phyloP scores from a whole-genome alignment of 2,329 filamentous ascomycete species.

The Xylaria hypoxylon region DNA sequence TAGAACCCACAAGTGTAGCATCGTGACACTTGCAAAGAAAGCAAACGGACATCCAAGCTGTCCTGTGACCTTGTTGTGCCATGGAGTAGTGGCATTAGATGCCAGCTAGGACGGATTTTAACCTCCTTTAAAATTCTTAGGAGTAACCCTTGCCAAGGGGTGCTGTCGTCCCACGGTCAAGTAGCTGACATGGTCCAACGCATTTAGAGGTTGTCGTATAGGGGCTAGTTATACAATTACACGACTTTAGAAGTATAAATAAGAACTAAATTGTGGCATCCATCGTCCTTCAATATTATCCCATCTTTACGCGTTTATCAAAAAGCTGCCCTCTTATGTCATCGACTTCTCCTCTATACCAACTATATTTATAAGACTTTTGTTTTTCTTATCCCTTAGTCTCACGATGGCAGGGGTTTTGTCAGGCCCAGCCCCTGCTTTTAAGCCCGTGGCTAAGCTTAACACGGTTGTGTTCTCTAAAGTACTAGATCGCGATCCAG shows the following conservation, averaged over 20 bases:
- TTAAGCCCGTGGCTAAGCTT: slow-evolving; percentile 9
- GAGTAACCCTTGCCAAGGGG: not conserved
- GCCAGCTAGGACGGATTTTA: not conserved
- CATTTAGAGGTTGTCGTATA: not conserved
- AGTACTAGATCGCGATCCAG: slow-evolving; percentile 22
- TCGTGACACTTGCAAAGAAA: not conserved
- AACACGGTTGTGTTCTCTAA: slow-evolving; percentile 13
- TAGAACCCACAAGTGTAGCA: slow-evolving; percentile 7
- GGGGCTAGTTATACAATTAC: not conserved
- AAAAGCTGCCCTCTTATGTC: not conserved
- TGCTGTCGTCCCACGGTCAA: too few species aligned
- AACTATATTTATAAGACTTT: not conserved
- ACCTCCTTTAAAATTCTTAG: not conserved
- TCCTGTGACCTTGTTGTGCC: not conserved
- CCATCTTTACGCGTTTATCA: not conserved
- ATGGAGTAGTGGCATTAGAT: not conserved
- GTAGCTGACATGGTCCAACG: not conserved
- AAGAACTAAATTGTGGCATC: not conserved
- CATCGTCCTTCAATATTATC: not conserved
- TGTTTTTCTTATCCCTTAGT: too few species aligned
- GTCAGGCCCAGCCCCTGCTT: not conserved
- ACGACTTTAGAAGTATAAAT: not conserved
- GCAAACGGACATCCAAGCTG: too few species aligned
- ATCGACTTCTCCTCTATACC: too few species aligned
- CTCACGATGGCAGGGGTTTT: not conserved